Evolutionary conservation across 495 filamentous ascomycete genomes (phyloP).

Genomic region (Daldinia concentrica): DNA sequence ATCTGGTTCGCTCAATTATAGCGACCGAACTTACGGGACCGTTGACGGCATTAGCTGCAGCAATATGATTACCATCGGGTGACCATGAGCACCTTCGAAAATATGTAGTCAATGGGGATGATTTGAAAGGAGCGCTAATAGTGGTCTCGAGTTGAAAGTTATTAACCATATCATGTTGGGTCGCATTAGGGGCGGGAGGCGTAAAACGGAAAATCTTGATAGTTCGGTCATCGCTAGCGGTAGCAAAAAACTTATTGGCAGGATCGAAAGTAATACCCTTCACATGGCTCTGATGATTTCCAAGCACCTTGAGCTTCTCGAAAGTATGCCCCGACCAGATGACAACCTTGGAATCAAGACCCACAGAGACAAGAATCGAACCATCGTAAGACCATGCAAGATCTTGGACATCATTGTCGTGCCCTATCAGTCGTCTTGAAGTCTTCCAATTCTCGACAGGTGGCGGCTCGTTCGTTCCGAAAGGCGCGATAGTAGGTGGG

Average conservation of each 20-base stretch:
- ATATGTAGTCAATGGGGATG: constrained; percentile 93
- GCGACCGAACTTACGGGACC: constrained; percentile 96
- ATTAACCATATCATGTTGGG: constrained; percentile 89
- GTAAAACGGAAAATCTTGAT: constrained; percentile 98
- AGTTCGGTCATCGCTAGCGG: constrained; percentile 93
- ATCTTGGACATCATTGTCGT: constrained; percentile 99
- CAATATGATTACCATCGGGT: constrained; percentile 95
- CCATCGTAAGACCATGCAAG: constrained; percentile 97
- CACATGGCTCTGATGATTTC: constrained; percentile 93
- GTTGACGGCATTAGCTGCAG: constrained; percentile 95
- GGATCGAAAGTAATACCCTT: constrained; percentile 99
- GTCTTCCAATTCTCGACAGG: constrained; percentile 98
- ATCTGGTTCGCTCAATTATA: constrained; percentile 89
- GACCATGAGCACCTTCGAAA: constrained; percentile 97
- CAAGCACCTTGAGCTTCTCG: constrained; percentile 93
- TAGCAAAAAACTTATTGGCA: constrained; percentile 99
- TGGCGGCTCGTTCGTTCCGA: constrained; percentile 88
- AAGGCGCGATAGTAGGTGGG: constrained; percentile 62
- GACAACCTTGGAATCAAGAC: constrained; percentile 96
- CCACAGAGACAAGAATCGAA: constrained; percentile 93
- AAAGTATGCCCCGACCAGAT: constrained; percentile 98
- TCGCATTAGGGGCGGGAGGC: constrained; percentile 89
- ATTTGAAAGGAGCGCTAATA: constrained; percentile 83
- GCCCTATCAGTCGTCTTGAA: constrained; percentile 87
- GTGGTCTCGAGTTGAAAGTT: constrained; percentile 93